Percentiles rank a stretch among this genome's conserved stretches.
These are phyloP conservation scores for Dothideomycetes sp. DNA, from an alignment of 2,329 filamentous ascomycete species.

Conservation along the genomic window DNA sequence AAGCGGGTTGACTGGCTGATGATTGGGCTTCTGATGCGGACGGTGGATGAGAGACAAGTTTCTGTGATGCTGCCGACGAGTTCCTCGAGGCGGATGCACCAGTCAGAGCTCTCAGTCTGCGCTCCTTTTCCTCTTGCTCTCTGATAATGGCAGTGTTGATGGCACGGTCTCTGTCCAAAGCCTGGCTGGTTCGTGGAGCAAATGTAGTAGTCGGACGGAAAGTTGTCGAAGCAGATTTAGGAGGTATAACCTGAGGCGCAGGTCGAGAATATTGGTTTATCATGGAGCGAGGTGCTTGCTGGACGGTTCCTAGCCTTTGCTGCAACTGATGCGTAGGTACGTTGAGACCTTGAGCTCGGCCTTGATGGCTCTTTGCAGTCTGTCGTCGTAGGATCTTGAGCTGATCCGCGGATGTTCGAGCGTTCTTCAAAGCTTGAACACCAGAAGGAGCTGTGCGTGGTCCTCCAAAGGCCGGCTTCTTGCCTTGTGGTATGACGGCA, in stretches of 20 bases:
- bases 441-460: constrained; percentile 5
- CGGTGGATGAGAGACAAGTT: not conserved
- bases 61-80: not conserved
- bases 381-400: constrained; percentile 6
- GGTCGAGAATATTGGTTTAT: constrained; percentile 32
- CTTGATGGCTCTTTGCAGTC: constrained; percentile 1
- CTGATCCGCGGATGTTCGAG: constrained; percentile 6
- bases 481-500: constrained; percentile 9
- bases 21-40: constrained; percentile 6
- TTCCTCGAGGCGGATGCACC: not conserved
- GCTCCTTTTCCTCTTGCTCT: constrained; percentile 6
- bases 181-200: not conserved
- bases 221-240: not conserved
- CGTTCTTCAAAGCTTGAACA: constrained; percentile 10
- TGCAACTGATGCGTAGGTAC: constrained; percentile 6
- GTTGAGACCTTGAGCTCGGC: constrained; percentile 4
- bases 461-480: constrained; percentile 1
- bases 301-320: constrained; percentile 21
- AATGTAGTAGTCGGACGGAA: too few relatives aligned
- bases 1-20: constrained; percentile 18
- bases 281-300: constrained; percentile 43
- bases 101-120: constrained; percentile 3
- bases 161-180: not conserved
- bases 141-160: not conserved
- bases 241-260: not conserved